Percentiles rank a stretch among this genome's conserved stretches.
Evolutionary conservation across 2,329 filamentous ascomycete species (phyloP).

Genomic region (Venturia nashicola): DNA sequence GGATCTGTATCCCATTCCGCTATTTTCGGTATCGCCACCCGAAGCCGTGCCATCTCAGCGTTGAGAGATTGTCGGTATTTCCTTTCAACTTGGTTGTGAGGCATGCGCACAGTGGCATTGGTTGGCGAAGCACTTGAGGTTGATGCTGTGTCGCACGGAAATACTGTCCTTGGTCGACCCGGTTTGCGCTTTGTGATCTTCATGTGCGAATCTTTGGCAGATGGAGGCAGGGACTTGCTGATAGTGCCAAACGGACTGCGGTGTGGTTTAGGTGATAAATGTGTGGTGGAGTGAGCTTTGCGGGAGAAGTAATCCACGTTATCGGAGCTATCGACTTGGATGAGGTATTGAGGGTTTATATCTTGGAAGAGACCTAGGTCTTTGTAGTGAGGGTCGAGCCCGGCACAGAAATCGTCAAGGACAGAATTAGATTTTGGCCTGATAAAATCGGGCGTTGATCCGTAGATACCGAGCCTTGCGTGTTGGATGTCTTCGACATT

Average conservation of each 20-base stretch:
- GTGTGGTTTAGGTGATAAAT: neutral
- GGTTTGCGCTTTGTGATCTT: neutral
- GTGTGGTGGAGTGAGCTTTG: neutral
- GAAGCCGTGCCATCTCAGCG: constrained; percentile 31
- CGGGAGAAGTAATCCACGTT: neutral
- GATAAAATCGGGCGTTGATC: too few species aligned
- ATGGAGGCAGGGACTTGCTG: neutral
- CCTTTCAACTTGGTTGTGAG: constrained; percentile 34
- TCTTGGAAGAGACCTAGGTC: neutral
- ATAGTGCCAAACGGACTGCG: neutral
- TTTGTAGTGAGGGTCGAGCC: neutral
- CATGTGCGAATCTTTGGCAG: neutral
- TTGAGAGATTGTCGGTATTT: constrained; percentile 35
- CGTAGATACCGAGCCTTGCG: too few species aligned
- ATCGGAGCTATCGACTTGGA: neutral
- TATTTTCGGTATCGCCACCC: constrained; percentile 26
- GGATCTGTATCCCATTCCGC: constrained; percentile 31
- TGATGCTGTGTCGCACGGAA: neutral
- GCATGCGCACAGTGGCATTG: constrained; percentile 16
- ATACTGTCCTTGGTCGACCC: neutral
- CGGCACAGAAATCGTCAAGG: too few species aligned
- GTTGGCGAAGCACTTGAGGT: neutral
- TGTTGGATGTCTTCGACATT: too few species aligned
- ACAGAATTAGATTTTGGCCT: too few species aligned
- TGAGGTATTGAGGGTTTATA: neutral